Base-by-base conservation (phyloP, 2,329 filamentous ascomycete genomes). In the Penicillium sp. region DNA sequence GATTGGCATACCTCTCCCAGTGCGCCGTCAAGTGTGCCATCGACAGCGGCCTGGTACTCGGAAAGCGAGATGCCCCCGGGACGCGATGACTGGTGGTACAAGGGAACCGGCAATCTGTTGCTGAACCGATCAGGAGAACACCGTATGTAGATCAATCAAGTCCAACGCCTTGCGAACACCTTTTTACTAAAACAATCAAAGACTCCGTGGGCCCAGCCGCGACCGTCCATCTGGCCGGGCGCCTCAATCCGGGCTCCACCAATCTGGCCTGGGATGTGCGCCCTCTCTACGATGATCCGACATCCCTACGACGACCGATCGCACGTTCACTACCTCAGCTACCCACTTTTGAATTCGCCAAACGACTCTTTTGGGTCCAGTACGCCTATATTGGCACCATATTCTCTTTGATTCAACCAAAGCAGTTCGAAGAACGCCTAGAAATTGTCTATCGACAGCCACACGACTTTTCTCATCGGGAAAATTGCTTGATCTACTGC, bases 381-480 rank as follows among this genome's bases (percentile, higher is more conserved):
- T 83, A 85, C 68, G 78, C 78, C 37, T 85, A 84, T 57, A 85
- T 86, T 19, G 84, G 84, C 11, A 85, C 83, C 14, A 86, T 86
- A 10, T 85, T 86, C 61, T 80, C 81, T 11, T 82, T 85, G 48
- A 78, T 82, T 0, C 78, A 82, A 28, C 81, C 82, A 0, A 68
- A 74, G 3, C 70, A 77, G 16, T 85, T 85, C 55, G 82, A 84
- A 60, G 66, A 72, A 38, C 75, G 80, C 28, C 73, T 85, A 0
- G 62, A 75, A 14, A 69, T 76, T 30, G 79, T 81, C 4, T 84
- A 85, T 57, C 72, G 73, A 8, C 74, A 77, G 2, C 72, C 75
- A 1, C 78, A 78, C 0, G 77, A 83, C 49, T 72, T 79, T 2
- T 66, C 73, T 0, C 80, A 83, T 53, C 75, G 75, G 22, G 79